Evolutionary conservation across 495 filamentous ascomycete genomes (phyloP).

Genomic region (Trichodelitschia bisporula): DNA sequence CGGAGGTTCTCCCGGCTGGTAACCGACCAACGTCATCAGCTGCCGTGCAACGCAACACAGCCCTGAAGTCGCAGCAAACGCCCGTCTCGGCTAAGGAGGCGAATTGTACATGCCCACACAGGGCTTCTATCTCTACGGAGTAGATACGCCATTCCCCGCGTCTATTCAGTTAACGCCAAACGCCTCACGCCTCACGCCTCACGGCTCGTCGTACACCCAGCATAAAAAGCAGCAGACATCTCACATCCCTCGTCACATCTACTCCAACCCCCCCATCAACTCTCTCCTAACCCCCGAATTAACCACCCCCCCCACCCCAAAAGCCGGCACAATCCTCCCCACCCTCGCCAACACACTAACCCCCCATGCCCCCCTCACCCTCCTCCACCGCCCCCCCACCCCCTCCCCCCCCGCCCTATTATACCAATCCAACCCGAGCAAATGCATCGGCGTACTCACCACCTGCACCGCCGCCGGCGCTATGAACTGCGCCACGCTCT

Average conservation of each 20-base stretch:
- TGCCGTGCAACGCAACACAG: no score
- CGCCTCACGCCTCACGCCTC: no score
- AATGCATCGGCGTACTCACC: slow-evolving; percentile 62
- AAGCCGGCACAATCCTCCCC: slow-evolving; percentile 79
- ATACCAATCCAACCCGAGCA: slow-evolving; percentile 74
- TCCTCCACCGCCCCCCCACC: slow-evolving; percentile 32
- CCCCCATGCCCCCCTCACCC: slow-evolving; percentile 52
- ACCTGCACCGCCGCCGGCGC: slow-evolving; percentile 66
- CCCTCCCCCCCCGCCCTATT: slow-evolving; percentile 30
- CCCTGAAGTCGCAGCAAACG: no score
- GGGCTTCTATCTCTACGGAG: no score
- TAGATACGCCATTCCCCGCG: no score
- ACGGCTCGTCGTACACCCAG: no score
- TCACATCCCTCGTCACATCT: slow-evolving; percentile 1
- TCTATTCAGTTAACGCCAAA: no score
- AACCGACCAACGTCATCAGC: no score
- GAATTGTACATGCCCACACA: no score
- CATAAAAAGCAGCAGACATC: no score
- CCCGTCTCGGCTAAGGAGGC: no score
- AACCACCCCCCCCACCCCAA: slow-evolving; percentile 77
- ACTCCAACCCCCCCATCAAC: slow-evolving; percentile 28
- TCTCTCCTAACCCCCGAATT: slow-evolving; percentile 46
- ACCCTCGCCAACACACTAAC: slow-evolving; percentile 59
- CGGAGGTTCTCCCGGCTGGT: no score
- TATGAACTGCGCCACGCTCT: slow-evolving; percentile 51